These are phyloP conservation scores for Spergularia bocconei DNA, from an alignment of 148 eudicot genomes.

Conservation along the genomic window DNA sequence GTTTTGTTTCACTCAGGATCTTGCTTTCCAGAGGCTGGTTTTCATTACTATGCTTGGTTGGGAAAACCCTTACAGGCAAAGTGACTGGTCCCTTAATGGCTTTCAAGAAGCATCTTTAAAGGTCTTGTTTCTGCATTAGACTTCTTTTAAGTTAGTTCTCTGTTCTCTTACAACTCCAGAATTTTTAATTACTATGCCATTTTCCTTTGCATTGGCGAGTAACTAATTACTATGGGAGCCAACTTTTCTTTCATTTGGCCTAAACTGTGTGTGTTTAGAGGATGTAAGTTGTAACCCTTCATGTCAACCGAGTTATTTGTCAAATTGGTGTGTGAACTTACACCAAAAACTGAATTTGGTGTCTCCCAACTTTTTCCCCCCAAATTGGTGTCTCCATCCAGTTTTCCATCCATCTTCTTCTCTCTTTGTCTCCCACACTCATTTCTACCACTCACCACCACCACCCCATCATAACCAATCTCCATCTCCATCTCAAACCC, in stretches of 20 bases:
- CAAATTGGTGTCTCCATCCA: no score
- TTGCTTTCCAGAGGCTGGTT: constrained; percentile 72
- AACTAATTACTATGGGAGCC: background rate
- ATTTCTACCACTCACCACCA: no score
- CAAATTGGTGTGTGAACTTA: no score
- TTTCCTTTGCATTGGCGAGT: constrained; percentile 2
- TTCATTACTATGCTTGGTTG: constrained; percentile 89
- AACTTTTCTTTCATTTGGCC: background rate
- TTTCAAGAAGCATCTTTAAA: constrained; percentile 53
- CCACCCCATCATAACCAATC: no score
- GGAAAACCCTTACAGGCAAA: constrained; percentile 67
- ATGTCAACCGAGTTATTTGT: no score
- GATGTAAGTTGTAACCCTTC: background rate
- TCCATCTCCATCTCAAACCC: no score
- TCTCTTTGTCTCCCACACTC: no score
- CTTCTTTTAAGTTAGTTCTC: background rate
- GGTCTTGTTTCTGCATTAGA: constrained; percentile 30
- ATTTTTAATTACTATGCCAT: background rate
- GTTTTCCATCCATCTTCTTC: no score
- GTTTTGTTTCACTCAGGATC: constrained; percentile 46
- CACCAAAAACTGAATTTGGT: no score
- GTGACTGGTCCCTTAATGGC: constrained; percentile 31
- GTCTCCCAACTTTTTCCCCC: no score
- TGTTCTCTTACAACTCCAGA: background rate
- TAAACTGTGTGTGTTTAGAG: background rate